phyloP scores from a whole-genome alignment of 257 asterid genomes.

The Linderniella brevidens region DNA sequence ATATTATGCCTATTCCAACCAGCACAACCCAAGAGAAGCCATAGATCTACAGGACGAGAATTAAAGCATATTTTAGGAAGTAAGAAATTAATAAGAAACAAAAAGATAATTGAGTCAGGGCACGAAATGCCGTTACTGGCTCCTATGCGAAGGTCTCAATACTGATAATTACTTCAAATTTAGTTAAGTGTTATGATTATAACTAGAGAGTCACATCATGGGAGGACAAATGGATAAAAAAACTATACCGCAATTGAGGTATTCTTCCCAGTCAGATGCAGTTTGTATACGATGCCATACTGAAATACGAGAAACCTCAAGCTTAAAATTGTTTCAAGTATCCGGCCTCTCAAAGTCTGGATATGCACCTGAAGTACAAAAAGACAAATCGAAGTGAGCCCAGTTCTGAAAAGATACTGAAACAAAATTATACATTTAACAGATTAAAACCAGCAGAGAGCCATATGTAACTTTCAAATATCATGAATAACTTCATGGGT shows the following conservation, averaged over 20 bases:
- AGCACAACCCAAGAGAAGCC: constrained; percentile 94
- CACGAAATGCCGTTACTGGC: no score
- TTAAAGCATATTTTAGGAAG: neutral
- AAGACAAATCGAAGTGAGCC: constrained; percentile 6
- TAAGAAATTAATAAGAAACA: neutral
- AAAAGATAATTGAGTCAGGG: no score
- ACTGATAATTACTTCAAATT: no score
- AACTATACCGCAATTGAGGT: constrained; percentile 85
- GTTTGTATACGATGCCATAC: constrained; percentile 92
- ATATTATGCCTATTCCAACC: constrained; percentile 62
- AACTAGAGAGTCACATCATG: neutral
- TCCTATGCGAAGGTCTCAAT: no score
- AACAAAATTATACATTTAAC: neutral
- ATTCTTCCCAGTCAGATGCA: constrained; percentile 46
- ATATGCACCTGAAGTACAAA: constrained; percentile 59
- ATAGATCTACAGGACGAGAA: constrained; percentile 29
- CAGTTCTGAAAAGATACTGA: neutral
- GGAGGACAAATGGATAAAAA: neutral
- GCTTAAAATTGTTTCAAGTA: constrained; percentile 91
- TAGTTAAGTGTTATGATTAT: neutral
- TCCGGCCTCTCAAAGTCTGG: constrained; percentile 86
- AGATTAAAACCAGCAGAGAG: no score
- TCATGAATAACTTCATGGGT: no score
- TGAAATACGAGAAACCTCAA: constrained; percentile 82
- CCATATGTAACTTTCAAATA: no score